Base-by-base conservation (phyloP, 2,329 filamentous ascomycete species). In the Ceratocystiopsis sp. region DNA sequence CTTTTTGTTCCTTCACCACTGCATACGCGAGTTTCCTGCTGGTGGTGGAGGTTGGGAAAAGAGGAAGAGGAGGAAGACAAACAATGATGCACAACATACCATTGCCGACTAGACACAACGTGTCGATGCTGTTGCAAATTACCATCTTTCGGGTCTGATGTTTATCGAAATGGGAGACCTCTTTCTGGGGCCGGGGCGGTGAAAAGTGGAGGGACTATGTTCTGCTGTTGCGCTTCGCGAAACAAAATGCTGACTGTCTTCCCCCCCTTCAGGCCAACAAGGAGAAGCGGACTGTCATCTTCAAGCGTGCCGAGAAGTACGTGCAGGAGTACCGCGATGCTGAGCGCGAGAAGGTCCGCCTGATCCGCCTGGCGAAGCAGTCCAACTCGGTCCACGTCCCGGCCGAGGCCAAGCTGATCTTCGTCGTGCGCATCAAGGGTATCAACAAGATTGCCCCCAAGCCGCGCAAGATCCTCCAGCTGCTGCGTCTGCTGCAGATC, bases 361-460 rank as follows among this genome's bases (percentile, higher is more conserved):
- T 98, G 51, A 64, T 74, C 60, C 89, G 91, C 57, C 69, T 86
- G 54, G 84, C 86, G 68, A 93, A 93, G 78, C 74, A 84, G 68
- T 79, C 84, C 61, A 89, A 89, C 66, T 83, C 77, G 64, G 91
- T 89, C 77, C 91, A 93, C 69, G 82, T 98, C 56, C 80, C 85
- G 53, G 87, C 84, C 52, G 86, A 98, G 78, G 71, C 84, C 63
- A 95, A 94, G 73, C 75, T 98, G 61, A 86, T 89, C 72, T 98
- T 98, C 67, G 79, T 98, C 59, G 72, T 96, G 68, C 89, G 91
- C 67, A 98, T 98, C 78, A 98, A 98, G 85, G 91, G 80, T 78
- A 96, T 98, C 86, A 96, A 96, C 84, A 98, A 98, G 84, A 96
- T 98, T 60, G 80, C 93, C 64, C 91, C 91, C 59, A 96, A 98